Evolutionary conservation across 164 flowering plant species (phyloP).

Genomic region (Dillenia turbinata): DNA sequence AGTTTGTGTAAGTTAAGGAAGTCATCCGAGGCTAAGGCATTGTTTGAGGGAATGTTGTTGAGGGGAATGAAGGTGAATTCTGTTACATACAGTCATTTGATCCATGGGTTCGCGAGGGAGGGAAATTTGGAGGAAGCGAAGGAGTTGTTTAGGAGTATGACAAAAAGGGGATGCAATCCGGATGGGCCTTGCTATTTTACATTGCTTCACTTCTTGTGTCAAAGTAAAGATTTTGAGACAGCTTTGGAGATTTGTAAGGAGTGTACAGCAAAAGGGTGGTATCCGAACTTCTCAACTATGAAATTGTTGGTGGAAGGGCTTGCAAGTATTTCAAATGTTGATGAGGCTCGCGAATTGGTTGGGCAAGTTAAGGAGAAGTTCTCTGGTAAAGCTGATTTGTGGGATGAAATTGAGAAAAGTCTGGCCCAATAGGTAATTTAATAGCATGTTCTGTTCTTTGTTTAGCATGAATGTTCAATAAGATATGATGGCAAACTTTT

Average conservation of each 20-base stretch:
- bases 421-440: conserved; percentile 31
- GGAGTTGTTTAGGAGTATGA: conserved; percentile 49
- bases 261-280: conserved; percentile 59
- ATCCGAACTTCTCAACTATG: conserved; percentile 67
- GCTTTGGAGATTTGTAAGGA: conserved; percentile 51
- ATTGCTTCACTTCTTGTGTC: conserved; percentile 48
- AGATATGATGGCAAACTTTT: no score
- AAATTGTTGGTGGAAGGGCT: conserved; percentile 72
- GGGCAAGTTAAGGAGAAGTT: conserved; percentile 55
- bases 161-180: conserved; percentile 37
- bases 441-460: not conserved
- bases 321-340: conserved; percentile 45
- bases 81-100: conserved; percentile 49
- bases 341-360: conserved; percentile 56
- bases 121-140: conserved; percentile 70
- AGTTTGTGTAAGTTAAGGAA: conserved; percentile 65
- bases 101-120: conserved; percentile 73
- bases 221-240: conserved; percentile 51
- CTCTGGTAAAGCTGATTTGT: conserved; percentile 35
- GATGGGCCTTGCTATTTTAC: conserved; percentile 56
- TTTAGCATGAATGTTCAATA: not conserved
- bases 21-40: conserved; percentile 59
- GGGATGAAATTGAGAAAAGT: conserved; percentile 66
- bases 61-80: conserved; percentile 59
- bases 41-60: conserved; percentile 50